phyloP scores from a whole-genome alignment of 148 eudicot genomes.

The Bassia scoparia region DNA sequence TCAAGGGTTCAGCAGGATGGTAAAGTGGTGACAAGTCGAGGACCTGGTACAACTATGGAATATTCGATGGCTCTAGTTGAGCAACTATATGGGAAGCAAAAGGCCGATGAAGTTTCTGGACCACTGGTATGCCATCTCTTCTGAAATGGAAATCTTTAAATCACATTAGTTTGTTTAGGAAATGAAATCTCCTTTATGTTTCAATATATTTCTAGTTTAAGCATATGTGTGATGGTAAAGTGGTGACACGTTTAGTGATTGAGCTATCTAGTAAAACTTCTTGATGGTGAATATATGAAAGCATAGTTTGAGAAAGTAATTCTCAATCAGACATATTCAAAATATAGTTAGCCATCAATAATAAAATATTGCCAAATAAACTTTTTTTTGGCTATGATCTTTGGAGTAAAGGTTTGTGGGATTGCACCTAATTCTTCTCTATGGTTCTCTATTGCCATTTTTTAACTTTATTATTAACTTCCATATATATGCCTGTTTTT shows the following conservation, averaged over 20 bases:
- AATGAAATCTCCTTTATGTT: not conserved
- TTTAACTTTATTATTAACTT: not conserved
- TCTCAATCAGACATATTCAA: not conserved
- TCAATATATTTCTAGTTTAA: not conserved
- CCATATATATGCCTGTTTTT: not conserved
- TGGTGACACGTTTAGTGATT: not conserved
- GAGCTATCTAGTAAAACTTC: not conserved
- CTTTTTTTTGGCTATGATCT: not conserved
- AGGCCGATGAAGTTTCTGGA: constrained; percentile 79
- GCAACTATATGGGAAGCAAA: constrained; percentile 71
- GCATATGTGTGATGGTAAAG: not conserved
- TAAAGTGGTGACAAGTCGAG: constrained; percentile 87
- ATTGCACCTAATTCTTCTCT: not conserved
- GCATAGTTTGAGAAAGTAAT: not conserved
- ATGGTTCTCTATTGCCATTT: not conserved
- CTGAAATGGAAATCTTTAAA: not conserved
- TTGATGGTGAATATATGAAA: not conserved
- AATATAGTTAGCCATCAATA: not conserved
- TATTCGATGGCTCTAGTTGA: constrained; percentile 73
- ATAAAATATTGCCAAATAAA: not conserved
- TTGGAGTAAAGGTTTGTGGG: too few species aligned
- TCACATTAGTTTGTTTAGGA: not conserved
- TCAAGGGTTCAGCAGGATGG: constrained; percentile 93
- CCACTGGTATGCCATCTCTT: constrained; percentile 57
- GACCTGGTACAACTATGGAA: constrained; percentile 91